Conservation (phyloP, 176 grass and related monocot genomes). For the Phyllostachys edulis region DNA sequence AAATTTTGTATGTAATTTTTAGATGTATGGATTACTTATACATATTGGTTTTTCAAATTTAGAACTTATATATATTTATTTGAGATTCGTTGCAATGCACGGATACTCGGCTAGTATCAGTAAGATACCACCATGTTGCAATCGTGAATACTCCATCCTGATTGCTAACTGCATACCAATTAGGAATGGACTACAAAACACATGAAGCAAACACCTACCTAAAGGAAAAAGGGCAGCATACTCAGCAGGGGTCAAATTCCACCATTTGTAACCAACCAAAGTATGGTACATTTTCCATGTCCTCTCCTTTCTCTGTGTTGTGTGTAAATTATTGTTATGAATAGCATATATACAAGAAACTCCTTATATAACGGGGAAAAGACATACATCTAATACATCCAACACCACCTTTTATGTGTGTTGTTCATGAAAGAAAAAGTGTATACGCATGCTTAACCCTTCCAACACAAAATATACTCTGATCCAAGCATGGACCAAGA, state of each 20-base stretch:
- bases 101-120: too few species aligned
- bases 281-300: not conserved
- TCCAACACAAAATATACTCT: conserved; percentile 17
- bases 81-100: too few species aligned
- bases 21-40: too few species aligned
- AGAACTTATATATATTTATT: too few species aligned
- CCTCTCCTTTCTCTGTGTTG: not conserved
- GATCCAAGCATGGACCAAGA: conserved; percentile 5
- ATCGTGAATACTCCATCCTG: not conserved
- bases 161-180: not conserved
- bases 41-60: too few species aligned
- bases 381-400: not conserved
- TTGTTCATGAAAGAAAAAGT: not conserved
- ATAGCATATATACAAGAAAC: too few species aligned
- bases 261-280: conserved; percentile 1
- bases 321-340: not conserved
- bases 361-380: too few species aligned
- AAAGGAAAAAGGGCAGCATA: not conserved
- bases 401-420: not conserved
- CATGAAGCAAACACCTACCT: not conserved
- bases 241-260: not conserved
- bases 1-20: too few species aligned
- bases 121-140: not conserved
- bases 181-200: not conserved
- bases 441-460: conserved; percentile 6